Base-by-base conservation (phyloP, 169 alveolate genomes). In the Plasmodium ovale region DNA sequence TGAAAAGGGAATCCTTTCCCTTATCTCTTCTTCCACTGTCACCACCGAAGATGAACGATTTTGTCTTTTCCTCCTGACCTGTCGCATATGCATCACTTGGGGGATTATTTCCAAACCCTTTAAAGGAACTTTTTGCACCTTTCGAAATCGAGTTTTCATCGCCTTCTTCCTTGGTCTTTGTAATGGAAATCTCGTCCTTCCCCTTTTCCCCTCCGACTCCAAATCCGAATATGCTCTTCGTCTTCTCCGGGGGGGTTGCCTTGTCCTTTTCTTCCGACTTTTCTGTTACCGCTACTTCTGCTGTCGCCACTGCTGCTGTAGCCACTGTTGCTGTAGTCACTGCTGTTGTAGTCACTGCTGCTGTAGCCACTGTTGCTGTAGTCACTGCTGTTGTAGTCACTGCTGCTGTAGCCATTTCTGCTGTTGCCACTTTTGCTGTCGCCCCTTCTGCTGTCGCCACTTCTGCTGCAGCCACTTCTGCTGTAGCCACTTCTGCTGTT, bases 101-200 rank as follows among this genome's bases (percentile, higher is more conserved):
- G 16, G 5, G 25, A 27, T 51, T 25, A n/a, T 47, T 58, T 3
- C 68, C 72, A 59, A 60, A 73, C 14, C 56, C 67, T 58, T 73
- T 60, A 27, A 25, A 23, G 0, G 23, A 35, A 3, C 59, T 49
- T 16, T 39, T 60, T 29, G 14, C 87, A 23, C 16, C 53, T 37
- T 73, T 51, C 3, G 31, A 12, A 3, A 19, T 7, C 3, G 12
- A 4, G 9, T 72, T 58, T 27, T 21, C n/a, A 3, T 73, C 39
- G 27, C 19, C n/a, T 5, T 65, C 62, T 49, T 23, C 27, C 16
- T 73, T 53, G 10, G 29, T 37, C 23, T 73, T 44, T 29, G 33
- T 29, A 2, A 23, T 6, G 14, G 44, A 4, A 2, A 27, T 9
- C 23, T 70, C 49, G 4, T 47, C 82, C 23, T 3, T 44, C 9